Percentiles rank a stretch among this genome's conserved stretches.
phyloP scores from a whole-genome alignment of 352 stramenopile genomes.

The Globisporangium heterothallicum region DNA sequence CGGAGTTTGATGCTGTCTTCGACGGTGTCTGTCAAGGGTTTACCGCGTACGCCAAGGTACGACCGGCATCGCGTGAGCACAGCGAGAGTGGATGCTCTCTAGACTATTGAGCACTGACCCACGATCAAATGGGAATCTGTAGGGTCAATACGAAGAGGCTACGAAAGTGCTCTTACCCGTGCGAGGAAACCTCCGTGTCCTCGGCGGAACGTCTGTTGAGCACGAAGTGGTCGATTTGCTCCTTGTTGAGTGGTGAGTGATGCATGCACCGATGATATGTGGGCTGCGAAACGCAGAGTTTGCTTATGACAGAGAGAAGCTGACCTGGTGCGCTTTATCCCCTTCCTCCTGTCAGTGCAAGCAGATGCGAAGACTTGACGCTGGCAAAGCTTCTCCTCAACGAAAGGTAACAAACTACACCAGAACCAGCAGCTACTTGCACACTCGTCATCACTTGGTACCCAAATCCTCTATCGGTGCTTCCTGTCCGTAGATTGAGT shows the following conservation, averaged over 20 bases:
- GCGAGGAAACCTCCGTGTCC: constrained; percentile 57
- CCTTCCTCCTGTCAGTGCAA: constrained; percentile 35
- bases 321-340: background rate
- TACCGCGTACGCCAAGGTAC: constrained; percentile 65
- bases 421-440: too few relatives aligned
- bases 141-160: constrained; percentile 56
- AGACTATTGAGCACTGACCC: too few relatives aligned
- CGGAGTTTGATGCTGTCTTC: constrained; percentile 42
- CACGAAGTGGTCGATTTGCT: constrained; percentile 74
- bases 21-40: constrained; percentile 57
- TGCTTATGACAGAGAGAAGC: background rate
- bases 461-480: too few relatives aligned
- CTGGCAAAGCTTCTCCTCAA: constrained; percentile 81
- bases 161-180: constrained; percentile 47
- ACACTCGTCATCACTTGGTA: too few relatives aligned
- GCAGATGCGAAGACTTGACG: constrained; percentile 55
- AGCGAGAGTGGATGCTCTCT: too few relatives aligned
- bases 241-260: constrained; percentile 65
- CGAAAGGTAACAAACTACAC: too few relatives aligned
- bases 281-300: background rate
- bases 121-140: background rate
- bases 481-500: constrained; percentile 41
- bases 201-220: constrained; percentile 66
- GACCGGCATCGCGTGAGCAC: too few relatives aligned
- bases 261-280: background rate